Conservation (phyloP, 306 rosid genomes). For the Quercus variabilis region DNA sequence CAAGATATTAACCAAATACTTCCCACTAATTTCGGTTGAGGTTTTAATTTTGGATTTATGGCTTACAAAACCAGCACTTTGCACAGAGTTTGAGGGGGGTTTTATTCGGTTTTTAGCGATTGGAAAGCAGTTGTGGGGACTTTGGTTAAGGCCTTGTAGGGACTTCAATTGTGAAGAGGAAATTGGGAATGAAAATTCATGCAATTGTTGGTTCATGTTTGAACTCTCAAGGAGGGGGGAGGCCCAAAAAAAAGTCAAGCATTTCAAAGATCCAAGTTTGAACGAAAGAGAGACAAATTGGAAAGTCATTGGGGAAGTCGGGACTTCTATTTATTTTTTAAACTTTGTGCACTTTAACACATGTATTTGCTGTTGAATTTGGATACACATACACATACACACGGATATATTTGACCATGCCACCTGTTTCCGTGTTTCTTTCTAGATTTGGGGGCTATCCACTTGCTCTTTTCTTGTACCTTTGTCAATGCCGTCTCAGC, state of each 20-base stretch:
- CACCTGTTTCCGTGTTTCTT: not conserved
- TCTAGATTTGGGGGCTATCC: conserved; percentile 1
- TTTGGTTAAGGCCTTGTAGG: not conserved
- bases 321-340: not conserved
- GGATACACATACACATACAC: not conserved
- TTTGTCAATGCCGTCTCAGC: not conserved
- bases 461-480: not conserved
- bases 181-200: too few species aligned
- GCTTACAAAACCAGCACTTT: not conserved
- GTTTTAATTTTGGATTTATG: not conserved
- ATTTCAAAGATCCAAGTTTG: conserved; percentile 40
- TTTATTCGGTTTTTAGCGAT: not conserved
- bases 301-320: conserved; percentile 10
- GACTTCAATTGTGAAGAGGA: not conserved
- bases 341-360: conserved; percentile 14
- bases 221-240: conserved; percentile 28
- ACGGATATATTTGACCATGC: conserved; percentile 1
- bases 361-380: not conserved
- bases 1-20: conserved; percentile 15
- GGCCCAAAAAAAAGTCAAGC: conserved; percentile 33
- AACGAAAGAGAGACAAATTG: conserved; percentile 14
- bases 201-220: conserved; percentile 10
- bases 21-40: conserved; percentile 5
- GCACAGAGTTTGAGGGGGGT: conserved; percentile 19
- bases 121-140: conserved; percentile 14